Evolutionary conservation across 352 stramenopile species (phyloP), one percentile per base, ranked within the genome.

Genomic region (Phytophthora syringae): DNA sequence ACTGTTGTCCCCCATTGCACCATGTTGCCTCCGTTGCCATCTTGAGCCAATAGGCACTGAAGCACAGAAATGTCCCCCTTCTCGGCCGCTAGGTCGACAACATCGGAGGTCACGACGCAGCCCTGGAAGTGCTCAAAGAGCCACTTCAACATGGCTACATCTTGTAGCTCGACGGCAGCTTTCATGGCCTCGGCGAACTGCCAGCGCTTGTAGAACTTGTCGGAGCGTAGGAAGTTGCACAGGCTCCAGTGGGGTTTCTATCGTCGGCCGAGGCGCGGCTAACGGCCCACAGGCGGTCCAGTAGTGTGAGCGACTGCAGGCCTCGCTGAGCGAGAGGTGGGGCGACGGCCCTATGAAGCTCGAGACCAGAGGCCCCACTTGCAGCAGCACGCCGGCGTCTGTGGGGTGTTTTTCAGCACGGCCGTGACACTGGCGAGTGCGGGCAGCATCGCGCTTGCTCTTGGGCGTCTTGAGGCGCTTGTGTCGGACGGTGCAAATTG

Each of bases 241-340:
- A 55, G 30, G 11, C 18, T 20, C 49, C 49, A 55, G 28, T 42
- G 9, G 28, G 30, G 13, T 13, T 15, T 3, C 18, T 21, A 18
- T 28, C 11, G 11, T 4, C 28, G 5, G n/a, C 42, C 5, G 9
- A 16, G 5, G 49, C 13, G 30, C 28, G 15, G 5, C 49, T 55
- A 30, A 16, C 28, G 28, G 11, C 49, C 49, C 28, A 55, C 11
- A 55, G 27, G 18, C 49, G 24, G 30, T 55, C 49, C 49, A 55
- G 11, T 2, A 55, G 49, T 7, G 28, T 12, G n/a, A 22, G 24
- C 5, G 28, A 43, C 18, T 21, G 49, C 49, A 55, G 30, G 30
- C 49, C 7, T 34, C 28, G 11, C 49, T 55, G 12, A 55, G 49
- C 18, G 49, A 55, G 5, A 55, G 30, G 11, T 27, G 10, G 18